These are phyloP conservation scores for Asterionellopsis glacialis DNA, from an alignment of 108 stramenopile genomes.

Conservation along the genomic window DNA sequence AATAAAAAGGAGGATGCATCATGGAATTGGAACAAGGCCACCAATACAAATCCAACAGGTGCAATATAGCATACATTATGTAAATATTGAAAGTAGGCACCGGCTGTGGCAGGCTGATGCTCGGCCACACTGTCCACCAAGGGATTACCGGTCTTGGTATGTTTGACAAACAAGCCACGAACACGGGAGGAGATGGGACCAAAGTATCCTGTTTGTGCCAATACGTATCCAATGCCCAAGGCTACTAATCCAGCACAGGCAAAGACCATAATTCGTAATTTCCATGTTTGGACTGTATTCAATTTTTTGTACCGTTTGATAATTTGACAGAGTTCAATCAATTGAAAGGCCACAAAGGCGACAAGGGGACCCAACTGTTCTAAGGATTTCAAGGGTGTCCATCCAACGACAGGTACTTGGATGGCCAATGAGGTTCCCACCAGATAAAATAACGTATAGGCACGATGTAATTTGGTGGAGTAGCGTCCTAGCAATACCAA, in stretches of 20 bases:
- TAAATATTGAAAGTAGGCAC: conserved; percentile 93
- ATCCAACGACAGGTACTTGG: conserved; percentile 86
- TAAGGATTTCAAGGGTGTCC: conserved; percentile 74
- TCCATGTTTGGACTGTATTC: conserved; percentile 31
- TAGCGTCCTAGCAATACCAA: conserved; percentile 81
- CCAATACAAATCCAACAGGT: conserved; percentile 90
- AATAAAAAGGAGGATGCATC: conserved; percentile 87
- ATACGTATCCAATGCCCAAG: conserved; percentile 23
- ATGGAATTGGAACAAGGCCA: conserved; percentile 49
- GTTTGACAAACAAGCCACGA: conserved; percentile 88
- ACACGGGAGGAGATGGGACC: conserved; percentile 85
- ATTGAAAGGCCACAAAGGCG: conserved; percentile 77
- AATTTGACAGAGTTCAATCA: conserved; percentile 51
- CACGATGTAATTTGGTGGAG: conserved; percentile 74
- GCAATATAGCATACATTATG: conserved; percentile 63
- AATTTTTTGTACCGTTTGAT: conserved; percentile 46
- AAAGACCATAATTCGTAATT: conserved; percentile 52
- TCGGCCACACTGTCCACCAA: conserved; percentile 93
- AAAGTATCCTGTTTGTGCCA: conserved; percentile 89
- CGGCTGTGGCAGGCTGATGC: conserved; percentile 93
- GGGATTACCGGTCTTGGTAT: conserved; percentile 92
- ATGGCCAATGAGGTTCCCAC: conserved; percentile 92
- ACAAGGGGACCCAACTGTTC: conserved; percentile 82
- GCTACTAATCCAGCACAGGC: conserved; percentile 17
- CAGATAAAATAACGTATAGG: conserved; percentile 89